A percentile compares a stretch with the other conserved stretches of the same genome.
Conservation (phyloP, 192 early-diverging fungal species). For the Glomus cerebriforme region DNA sequence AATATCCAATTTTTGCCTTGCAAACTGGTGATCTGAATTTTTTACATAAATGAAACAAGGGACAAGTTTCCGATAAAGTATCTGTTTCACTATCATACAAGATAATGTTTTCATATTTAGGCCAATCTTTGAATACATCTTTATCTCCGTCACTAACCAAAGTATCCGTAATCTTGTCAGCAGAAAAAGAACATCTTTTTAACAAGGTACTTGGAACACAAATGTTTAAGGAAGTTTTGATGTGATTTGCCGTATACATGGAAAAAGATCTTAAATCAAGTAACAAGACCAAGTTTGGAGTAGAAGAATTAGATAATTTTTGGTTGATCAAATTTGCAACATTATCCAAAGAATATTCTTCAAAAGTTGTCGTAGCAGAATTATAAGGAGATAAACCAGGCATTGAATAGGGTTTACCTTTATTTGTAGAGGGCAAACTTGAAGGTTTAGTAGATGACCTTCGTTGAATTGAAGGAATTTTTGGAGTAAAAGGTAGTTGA, state of each 20-base stretch:
- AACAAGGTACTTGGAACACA: slow-evolving; percentile 74
- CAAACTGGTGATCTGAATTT: slow-evolving; percentile 63
- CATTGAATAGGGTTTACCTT: background rate
- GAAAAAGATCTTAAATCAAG: slow-evolving; percentile 73
- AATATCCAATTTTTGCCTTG: slow-evolving; percentile 45
- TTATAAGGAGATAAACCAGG: background rate
- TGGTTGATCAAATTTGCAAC: background rate
- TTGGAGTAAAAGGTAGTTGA: background rate
- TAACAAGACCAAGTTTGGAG: slow-evolving; percentile 47
- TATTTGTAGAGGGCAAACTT: background rate
- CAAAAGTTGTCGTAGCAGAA: background rate
- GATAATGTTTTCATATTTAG: slow-evolving; percentile 58
- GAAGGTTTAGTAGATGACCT: background rate
- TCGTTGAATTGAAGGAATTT: background rate
- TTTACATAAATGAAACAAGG: slow-evolving; percentile 54
- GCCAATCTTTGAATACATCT: slow-evolving; percentile 54
- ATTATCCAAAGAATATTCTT: background rate
- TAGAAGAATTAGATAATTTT: background rate
- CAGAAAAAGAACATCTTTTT: slow-evolving; percentile 61
- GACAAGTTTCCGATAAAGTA: slow-evolving; percentile 48
- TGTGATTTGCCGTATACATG: slow-evolving; percentile 52
- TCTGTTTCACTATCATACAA: slow-evolving; percentile 67
- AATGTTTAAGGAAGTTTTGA: slow-evolving; percentile 66
- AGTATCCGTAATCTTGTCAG: slow-evolving; percentile 63
- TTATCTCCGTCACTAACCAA: slow-evolving; percentile 56